Conservation (phyloP, 768 basidiomycete species). For the Boletellus emodensis region DNA sequence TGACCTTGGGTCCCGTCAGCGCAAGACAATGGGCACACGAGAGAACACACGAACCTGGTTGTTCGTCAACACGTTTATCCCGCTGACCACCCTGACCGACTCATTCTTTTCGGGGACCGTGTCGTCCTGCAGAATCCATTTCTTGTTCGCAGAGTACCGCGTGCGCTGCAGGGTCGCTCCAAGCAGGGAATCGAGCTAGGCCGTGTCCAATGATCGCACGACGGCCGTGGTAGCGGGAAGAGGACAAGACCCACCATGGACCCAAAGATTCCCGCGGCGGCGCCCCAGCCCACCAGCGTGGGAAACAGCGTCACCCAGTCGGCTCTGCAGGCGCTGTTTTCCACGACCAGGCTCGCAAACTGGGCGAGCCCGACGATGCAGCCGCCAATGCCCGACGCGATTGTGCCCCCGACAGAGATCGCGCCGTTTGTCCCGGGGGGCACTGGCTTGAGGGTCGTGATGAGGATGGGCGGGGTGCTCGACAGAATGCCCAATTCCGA, state of each 20-base stretch:
- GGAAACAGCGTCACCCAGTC: conserved; percentile 37
- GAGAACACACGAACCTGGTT: conserved; percentile 57
- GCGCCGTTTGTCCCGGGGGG: conserved; percentile 93
- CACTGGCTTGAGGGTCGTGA: conserved; percentile 72
- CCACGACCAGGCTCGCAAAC: conserved; percentile 51
- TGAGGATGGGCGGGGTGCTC: conserved; percentile 58
- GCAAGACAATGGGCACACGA: background rate
- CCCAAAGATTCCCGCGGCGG: conserved; percentile 67
- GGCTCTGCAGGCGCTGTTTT: conserved; percentile 54
- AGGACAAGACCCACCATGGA: conserved; percentile 49
- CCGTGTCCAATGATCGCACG: background rate
- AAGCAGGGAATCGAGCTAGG: conserved; percentile 76
- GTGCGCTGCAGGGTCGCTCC: conserved; percentile 87
- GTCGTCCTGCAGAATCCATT: conserved; percentile 61
- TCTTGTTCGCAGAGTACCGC: conserved; percentile 58
- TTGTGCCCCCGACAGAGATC: conserved; percentile 70
- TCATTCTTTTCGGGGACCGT: conserved; percentile 34
- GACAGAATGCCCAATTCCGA: conserved; percentile 92
- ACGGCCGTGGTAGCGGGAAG: background rate
- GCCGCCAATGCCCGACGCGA: conserved; percentile 72
- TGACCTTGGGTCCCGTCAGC: conserved; percentile 33
- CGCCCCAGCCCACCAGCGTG: conserved; percentile 56
- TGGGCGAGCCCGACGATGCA: conserved; percentile 63
- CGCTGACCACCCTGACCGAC: conserved; percentile 56
- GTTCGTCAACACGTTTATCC: conserved; percentile 72